These are phyloP conservation scores for Nannizzia gypsea DNA, from an alignment of 2,329 filamentous ascomycete species.

Conservation along the genomic window DNA sequence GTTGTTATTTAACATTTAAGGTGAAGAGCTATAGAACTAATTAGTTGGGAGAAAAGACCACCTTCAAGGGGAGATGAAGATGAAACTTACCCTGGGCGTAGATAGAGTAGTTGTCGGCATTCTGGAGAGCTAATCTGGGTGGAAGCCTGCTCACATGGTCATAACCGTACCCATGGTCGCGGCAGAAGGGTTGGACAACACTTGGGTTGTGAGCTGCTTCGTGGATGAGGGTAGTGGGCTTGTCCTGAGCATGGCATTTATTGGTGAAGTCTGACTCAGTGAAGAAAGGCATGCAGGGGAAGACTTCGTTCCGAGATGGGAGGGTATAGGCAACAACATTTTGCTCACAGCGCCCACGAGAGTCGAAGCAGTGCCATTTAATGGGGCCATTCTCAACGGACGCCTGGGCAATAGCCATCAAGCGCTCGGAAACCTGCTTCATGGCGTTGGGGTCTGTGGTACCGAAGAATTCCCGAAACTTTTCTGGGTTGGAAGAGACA, in stretches of 20 bases:
- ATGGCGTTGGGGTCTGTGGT: slow-evolving; percentile 38
- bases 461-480: slow-evolving; percentile 54
- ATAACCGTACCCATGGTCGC: slow-evolving; percentile 50
- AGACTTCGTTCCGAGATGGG: slow-evolving; percentile 43
- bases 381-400: slow-evolving; percentile 42
- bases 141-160: slow-evolving; percentile 36
- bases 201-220: slow-evolving; percentile 52
- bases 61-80: neutral
- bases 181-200: slow-evolving; percentile 44
- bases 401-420: slow-evolving; percentile 45
- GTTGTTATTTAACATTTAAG: slow-evolving; percentile 6
- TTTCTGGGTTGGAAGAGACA: slow-evolving; percentile 33
- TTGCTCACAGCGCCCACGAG: slow-evolving; percentile 40
- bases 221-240: slow-evolving; percentile 53
- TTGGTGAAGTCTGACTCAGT: slow-evolving; percentile 34
- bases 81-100: slow-evolving; percentile 38
- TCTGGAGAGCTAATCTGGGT: slow-evolving; percentile 43
- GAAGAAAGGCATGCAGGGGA: slow-evolving; percentile 51
- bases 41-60: neutral
- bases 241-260: slow-evolving; percentile 53
- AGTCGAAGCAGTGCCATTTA: slow-evolving; percentile 49
- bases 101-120: slow-evolving; percentile 52
- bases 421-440: slow-evolving; percentile 39
- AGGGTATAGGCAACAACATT: slow-evolving; percentile 52
- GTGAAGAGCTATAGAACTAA: slow-evolving; percentile 4